Evolutionary conservation across 495 filamentous ascomycete genomes (phyloP), one percentile per base, ranked within the genome.

Genomic region (Podospora appendiculata): DNA sequence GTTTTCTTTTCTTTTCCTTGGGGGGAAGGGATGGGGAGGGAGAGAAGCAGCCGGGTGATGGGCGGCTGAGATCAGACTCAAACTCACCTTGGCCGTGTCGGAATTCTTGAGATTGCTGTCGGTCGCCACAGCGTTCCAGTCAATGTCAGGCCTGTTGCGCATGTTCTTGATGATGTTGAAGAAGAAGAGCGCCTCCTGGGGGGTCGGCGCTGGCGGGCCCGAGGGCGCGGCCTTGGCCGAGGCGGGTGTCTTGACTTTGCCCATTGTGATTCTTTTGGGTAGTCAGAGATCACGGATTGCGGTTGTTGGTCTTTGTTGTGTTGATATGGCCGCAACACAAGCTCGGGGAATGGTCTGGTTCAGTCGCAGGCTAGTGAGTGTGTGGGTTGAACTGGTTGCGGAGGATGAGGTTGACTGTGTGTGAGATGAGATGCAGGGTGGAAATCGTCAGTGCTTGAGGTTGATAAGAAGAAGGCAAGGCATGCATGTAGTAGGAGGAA

Each of bases 41-140:
- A 32, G 34, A 51, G 14, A 45, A 46, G 33, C n/a, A 46, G 46
- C 0, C 18, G 14, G 35, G 16, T 25, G 38, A 49, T 32, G 9
- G 7, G 13, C 13, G 25, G 14, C 14, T 49, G 39, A 38, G 25
- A 45, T 8, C 18, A 42, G 8, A n/a, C 2, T 17, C 5, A 43
- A 47, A 61, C 52, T 41, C 42, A 60, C 63, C 50, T 58, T 62
- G 14, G 58, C 55, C 8, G 53, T 56, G 13, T 51, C 55, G 8
- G 55, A 56, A 46, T 59, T 61, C 48, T 60, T 64, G 43, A 52
- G 49, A 0, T 39, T 40, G 3, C 40, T 39, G 11, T 57, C 58
- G 2, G 6, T 2, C 0, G 59, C 59, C 6, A 60, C 52, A 0
- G 32, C 51, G 1, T 52, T 34, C 58, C 59, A 61, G 58, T 64